These are phyloP conservation scores for Cupressus sempervirens DNA, from an alignment of 75 land plant species.

Conservation along the genomic window DNA sequence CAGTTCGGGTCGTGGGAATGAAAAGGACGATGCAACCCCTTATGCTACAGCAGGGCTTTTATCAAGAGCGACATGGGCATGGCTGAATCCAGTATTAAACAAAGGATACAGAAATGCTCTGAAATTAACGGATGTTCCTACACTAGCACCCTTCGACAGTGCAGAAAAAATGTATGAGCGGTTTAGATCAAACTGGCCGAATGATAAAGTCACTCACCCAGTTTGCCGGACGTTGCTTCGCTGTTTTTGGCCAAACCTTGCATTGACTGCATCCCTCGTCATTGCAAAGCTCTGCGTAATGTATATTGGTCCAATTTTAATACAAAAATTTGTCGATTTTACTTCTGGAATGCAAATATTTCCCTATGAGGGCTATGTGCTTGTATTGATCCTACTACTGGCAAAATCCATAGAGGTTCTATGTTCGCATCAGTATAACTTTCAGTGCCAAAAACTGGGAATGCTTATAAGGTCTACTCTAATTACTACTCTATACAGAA, in stretches of 20 bases:
- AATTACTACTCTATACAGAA: constrained; percentile 69
- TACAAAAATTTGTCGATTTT: constrained; percentile 69
- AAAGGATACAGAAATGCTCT: constrained; percentile 65
- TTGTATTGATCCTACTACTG: constrained; percentile 56
- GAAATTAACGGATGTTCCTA: constrained; percentile 67
- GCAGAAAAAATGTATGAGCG: constrained; percentile 55
- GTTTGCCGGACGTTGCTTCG: constrained; percentile 51
- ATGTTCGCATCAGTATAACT: constrained; percentile 78
- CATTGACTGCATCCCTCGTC: constrained; percentile 69
- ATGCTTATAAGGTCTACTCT: constrained; percentile 77
- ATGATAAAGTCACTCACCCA: constrained; percentile 30
- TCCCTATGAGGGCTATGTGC: constrained; percentile 65
- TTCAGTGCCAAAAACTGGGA: constrained; percentile 69
- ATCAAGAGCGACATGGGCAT: constrained; percentile 48
- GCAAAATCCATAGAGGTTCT: constrained; percentile 74
- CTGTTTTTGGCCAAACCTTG: constrained; percentile 69
- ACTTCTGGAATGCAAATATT: constrained; percentile 46
- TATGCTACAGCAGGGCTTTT: constrained; percentile 58
- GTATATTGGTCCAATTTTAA: constrained; percentile 85
- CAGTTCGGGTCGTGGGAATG: not conserved
- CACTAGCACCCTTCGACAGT: constrained; percentile 58
- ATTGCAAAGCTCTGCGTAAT: constrained; percentile 67
- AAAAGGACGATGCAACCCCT: constrained; percentile 24
- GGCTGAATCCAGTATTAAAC: constrained; percentile 76
- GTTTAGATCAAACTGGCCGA: constrained; percentile 66